Evolutionary conservation across 768 basidiomycete genomes (phyloP).

Genomic region (Pleurotus giganteus): DNA sequence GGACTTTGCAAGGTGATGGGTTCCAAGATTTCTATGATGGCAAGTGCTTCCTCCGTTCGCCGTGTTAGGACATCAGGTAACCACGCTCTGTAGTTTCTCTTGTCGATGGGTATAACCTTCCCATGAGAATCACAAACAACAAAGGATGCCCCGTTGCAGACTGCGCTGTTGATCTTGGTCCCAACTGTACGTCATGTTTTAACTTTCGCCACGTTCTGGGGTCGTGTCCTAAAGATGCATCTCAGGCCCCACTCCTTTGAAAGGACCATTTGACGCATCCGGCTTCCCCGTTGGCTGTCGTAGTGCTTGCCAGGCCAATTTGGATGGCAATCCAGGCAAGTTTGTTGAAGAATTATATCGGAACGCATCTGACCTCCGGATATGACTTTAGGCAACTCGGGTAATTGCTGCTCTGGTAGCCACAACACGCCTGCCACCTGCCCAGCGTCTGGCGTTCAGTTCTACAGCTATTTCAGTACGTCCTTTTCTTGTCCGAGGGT

Average conservation of each 20-base stretch:
- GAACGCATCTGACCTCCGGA: neutral
- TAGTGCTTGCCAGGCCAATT: conserved; percentile 43
- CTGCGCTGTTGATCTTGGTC: conserved; percentile 55
- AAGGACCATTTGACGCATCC: conserved; percentile 44
- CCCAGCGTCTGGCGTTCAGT: conserved; percentile 27
- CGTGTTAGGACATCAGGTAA: neutral
- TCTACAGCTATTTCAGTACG: conserved; percentile 23
- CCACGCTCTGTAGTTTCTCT: conserved; percentile 41
- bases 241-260: conserved; percentile 39
- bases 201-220: neutral
- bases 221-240: neutral
- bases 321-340: conserved; percentile 27
- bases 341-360: neutral
- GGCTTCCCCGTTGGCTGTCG: conserved; percentile 53
- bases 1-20: conserved; percentile 47
- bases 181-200: conserved; percentile 36
- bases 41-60: neutral
- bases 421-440: conserved; percentile 33
- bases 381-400: conserved; percentile 23
- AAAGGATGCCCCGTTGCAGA: conserved; percentile 44
- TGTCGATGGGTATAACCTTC: conserved; percentile 60
- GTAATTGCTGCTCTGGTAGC: conserved; percentile 35
- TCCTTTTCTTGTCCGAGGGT: neutral
- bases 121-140: conserved; percentile 50
- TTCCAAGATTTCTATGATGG: conserved; percentile 53